These are phyloP conservation scores for Tilletia setariae DNA, from an alignment of 1,284 basidiomycete species.

Conservation along the genomic window DNA sequence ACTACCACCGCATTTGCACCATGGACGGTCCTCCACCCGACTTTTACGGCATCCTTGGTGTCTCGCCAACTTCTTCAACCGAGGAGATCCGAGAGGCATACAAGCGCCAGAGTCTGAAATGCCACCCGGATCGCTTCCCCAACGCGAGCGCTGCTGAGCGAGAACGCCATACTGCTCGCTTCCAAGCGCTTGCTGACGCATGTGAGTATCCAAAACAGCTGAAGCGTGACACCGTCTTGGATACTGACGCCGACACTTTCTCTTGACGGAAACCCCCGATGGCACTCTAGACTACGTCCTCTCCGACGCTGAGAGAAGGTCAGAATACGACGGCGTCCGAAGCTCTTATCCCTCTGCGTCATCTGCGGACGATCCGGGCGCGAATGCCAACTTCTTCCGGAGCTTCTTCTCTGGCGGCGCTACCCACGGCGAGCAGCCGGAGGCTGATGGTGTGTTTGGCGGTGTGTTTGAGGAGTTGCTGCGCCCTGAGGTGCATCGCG, in stretches of 20 bases:
- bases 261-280: too few relatives aligned
- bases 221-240: too few relatives aligned
- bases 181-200: conserved; percentile 77
- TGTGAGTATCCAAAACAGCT: conserved; percentile 51
- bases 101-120: conserved; percentile 71
- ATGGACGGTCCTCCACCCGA: conserved; percentile 25
- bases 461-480: conserved; percentile 52
- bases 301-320: conserved; percentile 69
- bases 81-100: conserved; percentile 77
- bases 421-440: conserved; percentile 28
- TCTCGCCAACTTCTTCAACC: conserved; percentile 64
- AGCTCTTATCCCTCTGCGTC: conserved; percentile 24
- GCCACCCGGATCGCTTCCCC: conserved; percentile 82
- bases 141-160: conserved; percentile 71
- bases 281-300: conserved; percentile 71
- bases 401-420: conserved; percentile 27
- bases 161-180: conserved; percentile 58
- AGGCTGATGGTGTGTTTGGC: conserved; percentile 43
- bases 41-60: conserved; percentile 47
- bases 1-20: too few relatives aligned
- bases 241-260: background rate
- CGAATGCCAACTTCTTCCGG: conserved; percentile 45
- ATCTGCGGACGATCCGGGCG: conserved; percentile 33
- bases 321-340: conserved; percentile 65
- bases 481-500: conserved; percentile 47